Conservation (phyloP, 2,329 filamentous ascomycete genomes). For the Cercospora brassicicola region DNA sequence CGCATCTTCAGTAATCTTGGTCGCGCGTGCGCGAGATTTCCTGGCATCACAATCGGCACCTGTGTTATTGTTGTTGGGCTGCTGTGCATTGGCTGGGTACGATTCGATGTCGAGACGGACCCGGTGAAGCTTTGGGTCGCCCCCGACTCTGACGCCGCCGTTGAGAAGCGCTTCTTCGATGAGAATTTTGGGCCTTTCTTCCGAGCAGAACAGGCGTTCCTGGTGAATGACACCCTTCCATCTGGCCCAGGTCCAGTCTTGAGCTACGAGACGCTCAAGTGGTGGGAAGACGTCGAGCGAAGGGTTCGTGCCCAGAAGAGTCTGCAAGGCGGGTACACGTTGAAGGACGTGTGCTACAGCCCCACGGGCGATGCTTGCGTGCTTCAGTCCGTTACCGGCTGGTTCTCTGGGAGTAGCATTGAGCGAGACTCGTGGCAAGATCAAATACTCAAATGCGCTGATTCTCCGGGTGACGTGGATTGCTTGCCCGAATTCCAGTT, state of each 20-base stretch:
- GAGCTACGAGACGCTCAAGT: conserved; percentile 81
- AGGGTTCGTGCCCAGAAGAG: conserved; percentile 73
- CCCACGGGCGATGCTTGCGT: conserved; percentile 87
- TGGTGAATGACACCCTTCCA: conserved; percentile 79
- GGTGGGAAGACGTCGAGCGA: conserved; percentile 92
- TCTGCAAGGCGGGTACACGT: conserved; percentile 62
- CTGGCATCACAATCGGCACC: conserved; percentile 73
- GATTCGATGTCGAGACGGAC: conserved; percentile 85
- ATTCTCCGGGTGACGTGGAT: conserved; percentile 57
- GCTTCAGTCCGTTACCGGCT: conserved; percentile 87
- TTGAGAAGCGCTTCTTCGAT: conserved; percentile 94
- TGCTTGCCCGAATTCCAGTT: conserved; percentile 89
- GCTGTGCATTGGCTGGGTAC: conserved; percentile 82
- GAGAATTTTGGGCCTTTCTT: conserved; percentile 93
- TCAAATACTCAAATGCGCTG: conserved; percentile 70
- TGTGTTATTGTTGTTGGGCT: conserved; percentile 75
- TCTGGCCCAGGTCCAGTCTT: conserved; percentile 72
- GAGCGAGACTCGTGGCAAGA: conserved; percentile 69
- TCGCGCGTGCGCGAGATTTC: conserved; percentile 76
- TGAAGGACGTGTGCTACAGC: conserved; percentile 91
- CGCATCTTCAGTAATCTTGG: conserved; percentile 77
- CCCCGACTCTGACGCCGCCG: conserved; percentile 82
- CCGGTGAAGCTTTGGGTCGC: conserved; percentile 96
- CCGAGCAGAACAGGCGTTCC: conserved; percentile 85
- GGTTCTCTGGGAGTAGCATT: conserved; percentile 63